Conservation (phyloP, 2,329 filamentous ascomycete genomes). For the Trichothecium sympodiale region DNA sequence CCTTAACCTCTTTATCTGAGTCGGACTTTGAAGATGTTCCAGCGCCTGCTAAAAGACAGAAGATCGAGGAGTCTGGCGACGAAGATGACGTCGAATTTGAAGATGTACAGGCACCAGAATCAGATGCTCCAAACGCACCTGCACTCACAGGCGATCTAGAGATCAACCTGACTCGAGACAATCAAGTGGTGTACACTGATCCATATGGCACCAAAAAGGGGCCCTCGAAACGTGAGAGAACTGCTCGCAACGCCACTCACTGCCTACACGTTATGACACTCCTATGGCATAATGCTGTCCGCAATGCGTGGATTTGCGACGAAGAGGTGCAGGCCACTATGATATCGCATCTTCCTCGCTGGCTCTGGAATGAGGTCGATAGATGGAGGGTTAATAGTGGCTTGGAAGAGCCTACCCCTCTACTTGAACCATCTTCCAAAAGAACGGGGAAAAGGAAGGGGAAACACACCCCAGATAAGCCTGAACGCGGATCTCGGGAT, state of each 20-base stretch:
- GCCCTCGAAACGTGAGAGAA: slow-evolving; percentile 72
- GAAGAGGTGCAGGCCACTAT: slow-evolving; percentile 63
- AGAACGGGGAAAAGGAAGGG: slow-evolving; percentile 9
- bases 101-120: slow-evolving; percentile 53
- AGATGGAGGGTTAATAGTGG: slow-evolving; percentile 63
- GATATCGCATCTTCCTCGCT: slow-evolving; percentile 58
- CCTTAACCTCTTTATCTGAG: slow-evolving; percentile 44
- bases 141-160: slow-evolving; percentile 57
- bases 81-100: slow-evolving; percentile 46
- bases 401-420: slow-evolving; percentile 30
- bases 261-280: slow-evolving; percentile 80
- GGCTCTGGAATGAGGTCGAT: slow-evolving; percentile 61
- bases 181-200: slow-evolving; percentile 49
- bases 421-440: no score
- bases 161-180: slow-evolving; percentile 53
- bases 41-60: slow-evolving; percentile 27
- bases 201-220: slow-evolving; percentile 64
- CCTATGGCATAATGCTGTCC: slow-evolving; percentile 79
- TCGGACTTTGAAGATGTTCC: slow-evolving; percentile 40
- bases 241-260: slow-evolving; percentile 69
- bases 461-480: slow-evolving; percentile 20
- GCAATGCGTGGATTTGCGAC: slow-evolving; percentile 79
- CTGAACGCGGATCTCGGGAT: slow-evolving; percentile 35
- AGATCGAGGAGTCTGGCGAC: slow-evolving; percentile 18
- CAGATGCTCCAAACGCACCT: slow-evolving; percentile 33